Evolutionary conservation across 805 yeast genomes (phyloP).

Genomic region (Lipomyces mesembrius): DNA sequence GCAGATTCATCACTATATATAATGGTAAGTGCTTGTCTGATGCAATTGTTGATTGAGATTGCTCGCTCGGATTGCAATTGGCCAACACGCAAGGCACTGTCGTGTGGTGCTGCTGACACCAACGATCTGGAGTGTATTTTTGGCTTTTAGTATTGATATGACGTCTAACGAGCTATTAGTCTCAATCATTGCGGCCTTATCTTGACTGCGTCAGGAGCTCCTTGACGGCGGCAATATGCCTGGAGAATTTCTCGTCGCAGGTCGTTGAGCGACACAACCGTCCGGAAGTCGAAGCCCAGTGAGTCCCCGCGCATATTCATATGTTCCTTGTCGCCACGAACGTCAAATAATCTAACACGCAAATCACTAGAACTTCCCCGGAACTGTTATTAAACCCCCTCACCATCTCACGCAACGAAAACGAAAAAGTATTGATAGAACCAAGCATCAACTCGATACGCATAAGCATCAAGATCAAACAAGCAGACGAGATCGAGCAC

Average conservation of each 20-base stretch:
- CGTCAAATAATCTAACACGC: neutral
- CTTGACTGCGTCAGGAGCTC: slow-evolving; percentile 91
- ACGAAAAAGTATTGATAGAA: slow-evolving; percentile 89
- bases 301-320: slow-evolving; percentile 15
- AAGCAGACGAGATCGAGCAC: slow-evolving; percentile 95
- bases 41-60: neutral
- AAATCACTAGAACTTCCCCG: slow-evolving; percentile 60
- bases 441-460: slow-evolving; percentile 92
- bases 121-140: neutral
- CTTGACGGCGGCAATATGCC: slow-evolving; percentile 87
- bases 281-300: slow-evolving; percentile 87
- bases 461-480: slow-evolving; percentile 89
- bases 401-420: slow-evolving; percentile 88
- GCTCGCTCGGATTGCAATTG: neutral
- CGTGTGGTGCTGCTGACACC: neutral
- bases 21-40: neutral
- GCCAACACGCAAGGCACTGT: neutral
- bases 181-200: slow-evolving; percentile 96
- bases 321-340: neutral
- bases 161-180: slow-evolving; percentile 54
- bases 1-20: neutral
- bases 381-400: slow-evolving; percentile 88
- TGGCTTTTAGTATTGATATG: neutral
- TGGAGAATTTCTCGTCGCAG: slow-evolving; percentile 93
- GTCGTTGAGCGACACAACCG: slow-evolving; percentile 95